Evolutionary conservation across 352 stramenopile genomes (phyloP).

Genomic region (Pythium rishiriense): DNA sequence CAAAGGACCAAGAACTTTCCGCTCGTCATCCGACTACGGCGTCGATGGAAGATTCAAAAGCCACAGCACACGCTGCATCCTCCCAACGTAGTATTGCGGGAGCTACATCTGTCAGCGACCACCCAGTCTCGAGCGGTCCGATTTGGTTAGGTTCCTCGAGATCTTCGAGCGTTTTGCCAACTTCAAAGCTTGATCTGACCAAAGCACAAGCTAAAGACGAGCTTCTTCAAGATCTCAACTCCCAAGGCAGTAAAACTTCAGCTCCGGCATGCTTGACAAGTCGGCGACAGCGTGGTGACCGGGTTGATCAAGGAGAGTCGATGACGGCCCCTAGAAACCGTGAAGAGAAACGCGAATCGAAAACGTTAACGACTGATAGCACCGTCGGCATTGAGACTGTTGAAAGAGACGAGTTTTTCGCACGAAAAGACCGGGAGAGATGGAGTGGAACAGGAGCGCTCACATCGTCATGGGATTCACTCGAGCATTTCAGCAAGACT

Average conservation of each 20-base stretch:
- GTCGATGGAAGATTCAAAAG: neutral
- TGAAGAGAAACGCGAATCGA: neutral
- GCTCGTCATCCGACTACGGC: neutral
- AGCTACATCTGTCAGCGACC: neutral
- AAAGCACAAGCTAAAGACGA: conserved; percentile 24
- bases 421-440: conserved; percentile 10
- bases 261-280: too few species aligned
- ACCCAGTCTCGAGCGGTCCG: neutral
- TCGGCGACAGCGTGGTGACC: conserved; percentile 16
- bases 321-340: neutral
- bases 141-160: conserved; percentile 26
- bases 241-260: neutral
- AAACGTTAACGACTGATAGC: neutral
- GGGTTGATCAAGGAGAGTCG: neutral
- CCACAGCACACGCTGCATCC: neutral
- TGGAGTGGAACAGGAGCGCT: neutral
- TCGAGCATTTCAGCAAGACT: conserved; percentile 83
- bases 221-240: neutral
- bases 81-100: neutral
- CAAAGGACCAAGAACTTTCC: neutral
- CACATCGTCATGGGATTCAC: conserved; percentile 54
- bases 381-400: neutral
- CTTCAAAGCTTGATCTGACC: neutral
- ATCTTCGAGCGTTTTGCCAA: neutral
- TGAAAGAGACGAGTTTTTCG: conserved; percentile 2